These are phyloP conservation scores for Cladophialophora psammophila DNA, from an alignment of 2,329 filamentous ascomycete genomes.

Conservation along the genomic window DNA sequence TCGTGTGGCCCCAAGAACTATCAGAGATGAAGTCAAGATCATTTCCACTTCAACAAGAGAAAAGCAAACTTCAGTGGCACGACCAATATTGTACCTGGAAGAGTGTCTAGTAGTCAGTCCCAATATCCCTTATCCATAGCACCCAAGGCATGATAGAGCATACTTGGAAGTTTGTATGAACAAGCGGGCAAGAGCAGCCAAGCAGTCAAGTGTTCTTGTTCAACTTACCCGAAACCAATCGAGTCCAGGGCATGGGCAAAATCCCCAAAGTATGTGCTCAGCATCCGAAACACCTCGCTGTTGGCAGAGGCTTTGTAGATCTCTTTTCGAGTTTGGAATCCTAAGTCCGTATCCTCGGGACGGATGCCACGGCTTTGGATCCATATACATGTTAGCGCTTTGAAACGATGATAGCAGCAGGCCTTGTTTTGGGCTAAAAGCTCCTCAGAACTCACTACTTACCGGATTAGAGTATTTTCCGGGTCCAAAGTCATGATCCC, in stretches of 20 bases:
- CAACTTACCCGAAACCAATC: conserved; percentile 15
- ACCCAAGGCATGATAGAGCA: too few species aligned
- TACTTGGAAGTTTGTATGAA: too few species aligned
- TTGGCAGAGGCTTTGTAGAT: conserved; percentile 20
- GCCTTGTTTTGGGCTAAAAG: too few species aligned
- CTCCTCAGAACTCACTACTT: background rate
- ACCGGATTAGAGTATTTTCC: background rate
- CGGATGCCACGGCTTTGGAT: background rate
- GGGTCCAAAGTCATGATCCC: background rate
- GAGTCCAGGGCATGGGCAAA: conserved; percentile 8
- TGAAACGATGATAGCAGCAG: too few species aligned
- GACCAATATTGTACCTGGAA: background rate
- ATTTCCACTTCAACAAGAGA: too few species aligned
- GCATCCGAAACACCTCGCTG: conserved; percentile 14
- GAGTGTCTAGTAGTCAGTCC: too few species aligned
- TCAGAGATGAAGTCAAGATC: background rate
- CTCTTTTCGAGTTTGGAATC: background rate
- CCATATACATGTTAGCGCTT: too few species aligned
- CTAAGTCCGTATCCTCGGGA: conserved; percentile 5
- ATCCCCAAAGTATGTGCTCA: conserved; percentile 6
- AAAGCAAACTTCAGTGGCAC: background rate
- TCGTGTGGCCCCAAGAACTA: conserved; percentile 5
- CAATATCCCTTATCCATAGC: too few species aligned
- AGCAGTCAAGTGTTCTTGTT: too few species aligned
- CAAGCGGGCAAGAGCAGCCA: too few species aligned